phyloP scores from a whole-genome alignment of 1,284 basidiomycete species.

The Apiotrichum laibachii region DNA sequence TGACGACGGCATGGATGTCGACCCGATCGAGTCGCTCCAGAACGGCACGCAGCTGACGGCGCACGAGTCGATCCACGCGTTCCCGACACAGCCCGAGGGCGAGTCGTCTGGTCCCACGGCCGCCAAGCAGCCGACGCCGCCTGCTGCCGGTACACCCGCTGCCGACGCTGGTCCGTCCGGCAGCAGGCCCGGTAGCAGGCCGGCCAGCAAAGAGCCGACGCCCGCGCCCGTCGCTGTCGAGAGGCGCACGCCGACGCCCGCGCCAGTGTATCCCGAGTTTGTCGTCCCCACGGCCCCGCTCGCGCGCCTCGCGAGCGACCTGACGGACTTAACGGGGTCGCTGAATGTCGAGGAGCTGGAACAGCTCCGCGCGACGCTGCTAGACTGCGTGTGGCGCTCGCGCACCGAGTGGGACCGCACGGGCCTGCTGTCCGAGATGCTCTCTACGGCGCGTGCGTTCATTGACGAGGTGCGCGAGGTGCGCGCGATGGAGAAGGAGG shows the following conservation, averaged over 20 bases:
- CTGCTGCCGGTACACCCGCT: no score
- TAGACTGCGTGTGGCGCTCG: constrained; percentile 75
- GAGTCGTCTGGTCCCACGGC: neutral
- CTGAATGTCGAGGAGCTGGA: constrained; percentile 87
- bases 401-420: constrained; percentile 80
- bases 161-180: no score
- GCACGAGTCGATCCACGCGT: neutral
- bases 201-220: constrained; percentile 2
- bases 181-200: no score
- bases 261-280: constrained; percentile 39
- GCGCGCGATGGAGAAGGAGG: constrained; percentile 41
- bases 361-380: constrained; percentile 79
- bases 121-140: neutral
- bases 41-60: constrained; percentile 4
- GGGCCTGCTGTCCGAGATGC: constrained; percentile 61
- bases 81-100: neutral
- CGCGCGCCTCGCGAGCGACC: constrained; percentile 19
- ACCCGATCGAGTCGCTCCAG: constrained; percentile 50
- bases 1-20: constrained; percentile 58
- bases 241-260: no score
- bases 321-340: constrained; percentile 53
- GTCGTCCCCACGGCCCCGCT: constrained; percentile 29
- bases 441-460: constrained; percentile 22
- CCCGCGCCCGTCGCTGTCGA: no score
- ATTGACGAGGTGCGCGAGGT: constrained; percentile 26